Base-by-base conservation (phyloP, 1,139 yeast species). In the Geotrichum australiense region DNA sequence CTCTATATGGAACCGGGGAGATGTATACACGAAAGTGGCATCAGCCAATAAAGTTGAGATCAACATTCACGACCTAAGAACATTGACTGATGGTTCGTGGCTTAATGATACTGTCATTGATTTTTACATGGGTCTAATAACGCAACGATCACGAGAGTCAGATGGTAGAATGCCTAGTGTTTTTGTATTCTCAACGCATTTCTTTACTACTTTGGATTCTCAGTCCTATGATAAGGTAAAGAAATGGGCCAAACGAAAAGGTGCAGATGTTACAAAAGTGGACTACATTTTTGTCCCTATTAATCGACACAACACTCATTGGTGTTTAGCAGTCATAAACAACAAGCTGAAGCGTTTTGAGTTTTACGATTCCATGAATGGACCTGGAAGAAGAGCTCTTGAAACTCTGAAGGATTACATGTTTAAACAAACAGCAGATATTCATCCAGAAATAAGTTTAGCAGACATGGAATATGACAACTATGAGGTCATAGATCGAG, bases 21-120 rank as follows among this genome's bases (percentile, higher is more conserved):
- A 62, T 27, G 57, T 60, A 8, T 50, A 55, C n/a, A 49, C 67
- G 7, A 54, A 71, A 5, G 54, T 70, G 5, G 70, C 68, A 7
- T 65, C 66, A 11, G 71, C 66, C 35, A 69, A 66, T 50, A 64
- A 64, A 37, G 65, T 91, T 25, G 93, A 82, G 44, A 73, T 91
- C 6, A 65, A 68, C 4, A 73, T 73, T 0, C 64, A 74, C 35
- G 98, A 91, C 58, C 60, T 91, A 41, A 69, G 71, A 41, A 87
- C 96, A 0, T 65, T 91, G 27, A 65, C 71, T 6, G 85, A 80
- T 44, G 71, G 81, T 1, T 65, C 70, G 37, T 91, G 99, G 99
- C 71, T 91, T 31, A 91, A 91, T 58, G 98, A 93, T 61, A 85
- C 81, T 41, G 71, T 91, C 3, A 87, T 91, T 45, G 98, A 91